phyloP scores from a whole-genome alignment of 371 early-diverging fungal species.

The Mortierella sp. region DNA sequence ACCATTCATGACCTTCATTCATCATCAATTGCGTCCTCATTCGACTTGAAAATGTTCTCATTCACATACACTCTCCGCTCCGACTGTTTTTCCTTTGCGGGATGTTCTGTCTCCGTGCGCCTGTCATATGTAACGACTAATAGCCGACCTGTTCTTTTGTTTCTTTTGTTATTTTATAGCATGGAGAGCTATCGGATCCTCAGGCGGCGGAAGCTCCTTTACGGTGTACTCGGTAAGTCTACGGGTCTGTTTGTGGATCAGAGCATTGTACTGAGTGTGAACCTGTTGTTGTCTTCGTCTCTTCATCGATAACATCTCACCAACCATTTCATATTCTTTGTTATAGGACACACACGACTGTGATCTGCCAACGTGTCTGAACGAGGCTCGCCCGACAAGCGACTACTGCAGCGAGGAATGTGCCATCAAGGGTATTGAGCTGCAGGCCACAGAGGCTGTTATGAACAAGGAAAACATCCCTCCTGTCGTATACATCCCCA shows the following conservation, averaged over 20 bases:
- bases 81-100: too few relatives aligned
- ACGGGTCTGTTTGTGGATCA: background rate
- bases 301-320: background rate
- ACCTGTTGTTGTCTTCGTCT: background rate
- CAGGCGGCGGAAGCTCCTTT: background rate
- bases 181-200: background rate
- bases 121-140: background rate
- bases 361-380: slow-evolving; percentile 48
- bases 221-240: background rate
- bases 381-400: slow-evolving; percentile 38
- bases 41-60: background rate
- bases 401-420: slow-evolving; percentile 61
- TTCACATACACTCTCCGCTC: too few relatives aligned
- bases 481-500: slow-evolving; percentile 27
- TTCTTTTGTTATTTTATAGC: background rate
- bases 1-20: background rate
- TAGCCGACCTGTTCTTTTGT: background rate
- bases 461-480: slow-evolving; percentile 33
- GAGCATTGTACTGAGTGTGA: background rate
- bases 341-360: slow-evolving; percentile 49
- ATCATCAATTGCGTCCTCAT: background rate
- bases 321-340: background rate
- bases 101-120: too few relatives aligned
- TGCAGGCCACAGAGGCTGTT: slow-evolving; percentile 33
- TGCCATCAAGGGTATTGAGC: slow-evolving; percentile 56